Conservation (phyloP, 805 yeast species). For the Peterozyma xylosa region DNA sequence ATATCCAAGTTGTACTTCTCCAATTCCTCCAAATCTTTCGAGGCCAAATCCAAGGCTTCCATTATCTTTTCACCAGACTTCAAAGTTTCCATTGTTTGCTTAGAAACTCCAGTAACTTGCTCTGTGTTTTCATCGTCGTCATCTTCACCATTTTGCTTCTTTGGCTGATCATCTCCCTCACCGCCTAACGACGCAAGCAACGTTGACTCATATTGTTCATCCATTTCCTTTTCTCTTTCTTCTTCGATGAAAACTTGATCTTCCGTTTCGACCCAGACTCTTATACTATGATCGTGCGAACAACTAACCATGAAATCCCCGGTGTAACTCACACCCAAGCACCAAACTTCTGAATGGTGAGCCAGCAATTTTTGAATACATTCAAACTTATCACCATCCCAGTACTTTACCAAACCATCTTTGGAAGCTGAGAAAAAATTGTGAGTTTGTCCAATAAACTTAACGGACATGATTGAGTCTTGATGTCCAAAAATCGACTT, state of each 20-base stretch:
- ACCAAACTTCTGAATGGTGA: constrained; percentile 94
- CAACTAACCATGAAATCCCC: constrained; percentile 73
- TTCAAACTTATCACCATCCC: constrained; percentile 98
- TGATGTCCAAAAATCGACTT: constrained; percentile 94
- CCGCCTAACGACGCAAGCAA: constrained; percentile 67
- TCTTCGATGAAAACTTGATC: constrained; percentile 97
- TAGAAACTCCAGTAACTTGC: constrained; percentile 59
- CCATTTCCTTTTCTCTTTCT: constrained; percentile 93
- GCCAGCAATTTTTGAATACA: constrained; percentile 81
- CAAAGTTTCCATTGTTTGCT: constrained; percentile 84
- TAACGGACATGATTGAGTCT: constrained; percentile 87
- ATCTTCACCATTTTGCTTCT: constrained; percentile 26
- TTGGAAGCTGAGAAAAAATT: constrained; percentile 86
- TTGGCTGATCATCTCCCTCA: constrained; percentile 35
- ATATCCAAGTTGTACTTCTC: constrained; percentile 41
- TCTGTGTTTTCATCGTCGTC: constrained; percentile 35
- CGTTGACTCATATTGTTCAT: constrained; percentile 81
- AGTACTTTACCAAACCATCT: constrained; percentile 83
- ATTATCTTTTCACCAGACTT: constrained; percentile 90
- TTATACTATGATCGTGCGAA: constrained; percentile 87
- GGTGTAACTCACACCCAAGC: constrained; percentile 64
- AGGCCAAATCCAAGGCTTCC: constrained; percentile 86
- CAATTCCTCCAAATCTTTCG: constrained; percentile 53
- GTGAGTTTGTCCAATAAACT: constrained; percentile 78
- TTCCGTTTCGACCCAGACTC: constrained; percentile 90